Percentiles rank a stretch among this genome's conserved stretches.
phyloP scores from a whole-genome alignment of 2,329 filamentous ascomycete species.

The Trichoderma sp. region DNA sequence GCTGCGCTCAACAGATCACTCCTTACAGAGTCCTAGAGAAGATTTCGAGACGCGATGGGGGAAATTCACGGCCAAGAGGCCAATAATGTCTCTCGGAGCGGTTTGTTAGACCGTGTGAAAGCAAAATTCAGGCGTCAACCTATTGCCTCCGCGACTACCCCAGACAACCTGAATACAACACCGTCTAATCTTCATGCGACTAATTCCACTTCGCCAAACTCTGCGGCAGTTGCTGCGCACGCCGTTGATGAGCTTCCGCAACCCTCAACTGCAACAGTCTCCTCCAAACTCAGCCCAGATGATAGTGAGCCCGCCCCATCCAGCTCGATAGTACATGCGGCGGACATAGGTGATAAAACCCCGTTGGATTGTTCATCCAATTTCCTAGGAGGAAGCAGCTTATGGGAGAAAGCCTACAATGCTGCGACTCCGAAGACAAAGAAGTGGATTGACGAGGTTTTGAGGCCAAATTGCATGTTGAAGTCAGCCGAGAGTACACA shows the following conservation, averaged over 20 bases:
- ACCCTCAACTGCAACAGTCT: neutral
- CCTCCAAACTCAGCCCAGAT: neutral
- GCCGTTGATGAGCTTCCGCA: neutral
- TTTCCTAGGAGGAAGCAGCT: accelerated
- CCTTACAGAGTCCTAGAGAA: neutral
- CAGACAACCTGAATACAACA: neutral
- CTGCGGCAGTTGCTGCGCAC: neutral
- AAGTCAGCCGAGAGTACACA: neutral
- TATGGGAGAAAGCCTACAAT: neutral
- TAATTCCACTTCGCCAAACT: neutral
- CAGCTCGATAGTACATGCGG: neutral
- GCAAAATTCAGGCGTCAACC: neutral
- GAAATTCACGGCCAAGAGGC: neutral
- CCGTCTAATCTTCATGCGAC: neutral
- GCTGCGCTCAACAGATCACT: neutral
- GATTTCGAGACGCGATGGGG: neutral
- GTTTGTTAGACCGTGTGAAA: neutral
- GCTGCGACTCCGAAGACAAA: neutral
- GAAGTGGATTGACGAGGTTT: neutral
- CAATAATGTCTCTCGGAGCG: accelerated
- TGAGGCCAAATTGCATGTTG: accelerated
- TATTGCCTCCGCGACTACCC: neutral
- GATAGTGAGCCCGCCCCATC: neutral
- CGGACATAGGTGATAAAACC: neutral
- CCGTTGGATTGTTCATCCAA: neutral